phyloP scores from a whole-genome alignment of 768 basidiomycete genomes.

The Pleurotus djamor region DNA sequence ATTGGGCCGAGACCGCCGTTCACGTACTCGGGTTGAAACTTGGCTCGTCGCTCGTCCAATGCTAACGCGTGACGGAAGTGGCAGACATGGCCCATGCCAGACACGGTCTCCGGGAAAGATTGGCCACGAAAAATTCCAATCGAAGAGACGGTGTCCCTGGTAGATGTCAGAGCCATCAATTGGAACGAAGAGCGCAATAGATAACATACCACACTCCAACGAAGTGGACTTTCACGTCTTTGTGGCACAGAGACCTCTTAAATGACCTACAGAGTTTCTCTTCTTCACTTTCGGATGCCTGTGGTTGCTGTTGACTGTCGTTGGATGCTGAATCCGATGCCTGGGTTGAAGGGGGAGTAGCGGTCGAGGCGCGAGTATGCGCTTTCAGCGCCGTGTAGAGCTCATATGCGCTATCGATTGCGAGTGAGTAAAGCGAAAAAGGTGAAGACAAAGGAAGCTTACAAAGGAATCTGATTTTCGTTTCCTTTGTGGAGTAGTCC shows the following conservation, averaged over 20 bases:
- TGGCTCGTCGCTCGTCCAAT: slow-evolving; percentile 16
- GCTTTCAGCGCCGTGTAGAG: not conserved
- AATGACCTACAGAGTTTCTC: slow-evolving; percentile 13
- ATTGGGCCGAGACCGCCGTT: slow-evolving; percentile 8
- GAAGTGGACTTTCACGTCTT: slow-evolving; percentile 36
- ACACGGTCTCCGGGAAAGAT: slow-evolving; percentile 8
- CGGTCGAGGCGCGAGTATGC: not conserved
- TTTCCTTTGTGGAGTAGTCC: no score
- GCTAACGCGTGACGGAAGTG: slow-evolving; percentile 28
- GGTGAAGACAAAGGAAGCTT: no score
- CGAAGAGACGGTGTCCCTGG: slow-evolving; percentile 11
- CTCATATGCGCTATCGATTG: not conserved
- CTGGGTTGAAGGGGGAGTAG: no score
- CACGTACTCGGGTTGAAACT: slow-evolving; percentile 27
- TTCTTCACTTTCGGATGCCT: not conserved
- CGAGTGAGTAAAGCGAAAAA: no score
- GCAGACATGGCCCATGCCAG: slow-evolving; percentile 24
- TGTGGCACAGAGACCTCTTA: slow-evolving; percentile 15
- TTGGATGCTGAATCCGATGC: no score
- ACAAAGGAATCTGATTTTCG: no score
- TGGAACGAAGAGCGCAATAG: no score
- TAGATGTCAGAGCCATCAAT: slow-evolving; percentile 24
- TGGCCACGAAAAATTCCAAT: slow-evolving; percentile 19
- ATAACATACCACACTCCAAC: slow-evolving; percentile 42
- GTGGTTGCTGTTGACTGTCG: not conserved